Conservation (phyloP, 176 grass and related monocot species). For the Leersia perrieri region DNA sequence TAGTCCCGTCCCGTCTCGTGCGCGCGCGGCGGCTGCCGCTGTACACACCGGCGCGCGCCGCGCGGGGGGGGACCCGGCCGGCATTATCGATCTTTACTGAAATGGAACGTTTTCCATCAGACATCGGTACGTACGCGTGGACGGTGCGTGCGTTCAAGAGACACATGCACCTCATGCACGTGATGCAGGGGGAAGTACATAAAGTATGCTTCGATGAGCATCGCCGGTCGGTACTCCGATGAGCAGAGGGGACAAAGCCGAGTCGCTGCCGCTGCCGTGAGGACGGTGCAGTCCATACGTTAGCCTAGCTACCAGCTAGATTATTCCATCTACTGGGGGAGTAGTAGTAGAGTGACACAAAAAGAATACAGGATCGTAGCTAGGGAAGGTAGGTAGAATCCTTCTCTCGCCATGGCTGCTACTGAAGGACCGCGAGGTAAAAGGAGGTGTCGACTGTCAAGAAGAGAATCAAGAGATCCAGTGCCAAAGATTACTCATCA, state of each 20-base stretch:
- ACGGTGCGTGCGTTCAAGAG: not conserved
- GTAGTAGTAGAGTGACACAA: too few species aligned
- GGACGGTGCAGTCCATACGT: not conserved
- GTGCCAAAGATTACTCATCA: conserved; percentile 37
- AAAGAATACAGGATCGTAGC: too few species aligned
- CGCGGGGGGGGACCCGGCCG: too few species aligned
- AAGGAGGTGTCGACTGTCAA: not conserved
- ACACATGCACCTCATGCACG: not conserved
- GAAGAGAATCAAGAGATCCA: conserved; percentile 33
- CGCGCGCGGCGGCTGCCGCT: not conserved
- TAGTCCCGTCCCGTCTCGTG: too few species aligned
- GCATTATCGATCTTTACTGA: too few species aligned
- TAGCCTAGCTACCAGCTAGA: too few species aligned
- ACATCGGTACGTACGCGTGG: too few species aligned
- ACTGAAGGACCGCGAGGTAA: conserved; percentile 1
- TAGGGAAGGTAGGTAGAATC: too few species aligned
- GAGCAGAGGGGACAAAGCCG: not conserved
- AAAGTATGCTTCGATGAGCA: not conserved
- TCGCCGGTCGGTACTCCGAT: not conserved
- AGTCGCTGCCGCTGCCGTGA: not conserved
- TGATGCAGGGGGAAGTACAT: not conserved
- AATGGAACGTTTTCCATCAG: not conserved
- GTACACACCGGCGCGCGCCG: not conserved
- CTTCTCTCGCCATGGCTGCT: not conserved
- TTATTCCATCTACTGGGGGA: conserved; percentile 32